Conservation (phyloP, 169 alveolate genomes). For the Besnoitia besnoiti region DNA sequence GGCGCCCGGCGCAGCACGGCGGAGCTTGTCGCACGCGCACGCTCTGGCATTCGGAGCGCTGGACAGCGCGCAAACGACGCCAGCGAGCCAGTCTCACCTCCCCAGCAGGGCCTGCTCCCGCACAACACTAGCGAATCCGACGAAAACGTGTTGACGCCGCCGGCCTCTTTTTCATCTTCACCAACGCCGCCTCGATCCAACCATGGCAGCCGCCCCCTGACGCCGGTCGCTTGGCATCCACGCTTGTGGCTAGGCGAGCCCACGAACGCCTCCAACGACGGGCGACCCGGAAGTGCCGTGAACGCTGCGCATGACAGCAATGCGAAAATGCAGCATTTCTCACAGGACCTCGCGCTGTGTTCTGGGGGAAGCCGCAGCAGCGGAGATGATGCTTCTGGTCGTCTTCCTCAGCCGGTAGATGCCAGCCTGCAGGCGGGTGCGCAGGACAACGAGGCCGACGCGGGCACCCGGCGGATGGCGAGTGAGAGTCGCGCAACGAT, state of each 20-base stretch:
- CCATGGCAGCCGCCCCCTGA: background rate
- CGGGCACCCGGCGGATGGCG: background rate
- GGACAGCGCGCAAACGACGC: too few relatives aligned
- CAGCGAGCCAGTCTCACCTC: too few relatives aligned
- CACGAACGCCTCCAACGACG: background rate
- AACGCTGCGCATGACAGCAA: background rate
- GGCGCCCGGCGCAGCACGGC: too few relatives aligned
- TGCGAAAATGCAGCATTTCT: background rate
- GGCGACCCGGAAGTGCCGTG: background rate
- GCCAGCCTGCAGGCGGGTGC: background rate
- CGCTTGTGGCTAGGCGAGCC: background rate
- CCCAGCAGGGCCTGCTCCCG: too few relatives aligned
- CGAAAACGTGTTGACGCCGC: too few relatives aligned
- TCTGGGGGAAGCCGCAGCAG: background rate
- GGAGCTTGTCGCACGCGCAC: too few relatives aligned
- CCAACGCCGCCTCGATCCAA: too few relatives aligned
- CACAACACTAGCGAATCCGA: too few relatives aligned
- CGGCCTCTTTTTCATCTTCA: too few relatives aligned
- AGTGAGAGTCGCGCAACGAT: too few relatives aligned
- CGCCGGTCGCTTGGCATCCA: slow-evolving; percentile 16
- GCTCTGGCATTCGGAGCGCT: too few relatives aligned
- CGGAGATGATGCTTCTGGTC: background rate
- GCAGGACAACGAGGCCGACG: background rate
- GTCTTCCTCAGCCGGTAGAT: background rate
- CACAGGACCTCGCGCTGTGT: slow-evolving; percentile 21